Base-by-base conservation (phyloP, 495 filamentous ascomycete genomes). In the Echria macrotheca region DNA sequence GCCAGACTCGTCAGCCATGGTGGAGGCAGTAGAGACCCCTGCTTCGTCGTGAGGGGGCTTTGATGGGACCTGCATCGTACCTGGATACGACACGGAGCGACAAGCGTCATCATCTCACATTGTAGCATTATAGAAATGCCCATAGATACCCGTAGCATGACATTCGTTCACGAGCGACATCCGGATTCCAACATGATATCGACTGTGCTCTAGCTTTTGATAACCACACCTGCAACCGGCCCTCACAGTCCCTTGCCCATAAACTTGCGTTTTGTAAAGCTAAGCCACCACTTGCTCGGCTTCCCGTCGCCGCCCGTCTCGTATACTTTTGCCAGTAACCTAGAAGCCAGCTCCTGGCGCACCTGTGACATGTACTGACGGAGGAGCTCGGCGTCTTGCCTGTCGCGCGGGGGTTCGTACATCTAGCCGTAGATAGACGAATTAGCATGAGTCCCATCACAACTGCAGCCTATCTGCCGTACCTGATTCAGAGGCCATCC, bases 261-360 rank as follows among this genome's bases (percentile, higher is more conserved):
- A 68, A 98, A 98, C 77, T 95, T 95, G 66, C 93, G 82, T 80
- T 97, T 98, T 39, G 86, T 85, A 67, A 96, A 98, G 74, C 91
- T 96, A 56, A 98, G 73, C 93, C 93, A 98, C 86, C 91, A 97
- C 81, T 98, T 98, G 58, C 88, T 94, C 59, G 93, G 91, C 68
- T 73, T 78, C 8, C 78, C 81, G 45, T 77, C 75, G n/a, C 68
- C 77, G 49, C 83, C 88, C 60, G 90, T 93, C 44, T 83, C 82
- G 70, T 95, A 98, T 63, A 98, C 80, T 60, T 89, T 81, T 12
- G 81, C 82, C 57, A 95, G 70, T 67, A 98, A 70, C 63, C 93
- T 77, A 50, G 75, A 62, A 14, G 89, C 91, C 48, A 96, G 69
- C 71, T 96, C 93, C 67, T 97, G 91, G 61, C 94, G 79, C 51